Percentiles rank a stretch among this genome's conserved stretches.
Evolutionary conservation across 2,329 filamentous ascomycete genomes (phyloP).

Genomic region (Hypoxylon sp.): DNA sequence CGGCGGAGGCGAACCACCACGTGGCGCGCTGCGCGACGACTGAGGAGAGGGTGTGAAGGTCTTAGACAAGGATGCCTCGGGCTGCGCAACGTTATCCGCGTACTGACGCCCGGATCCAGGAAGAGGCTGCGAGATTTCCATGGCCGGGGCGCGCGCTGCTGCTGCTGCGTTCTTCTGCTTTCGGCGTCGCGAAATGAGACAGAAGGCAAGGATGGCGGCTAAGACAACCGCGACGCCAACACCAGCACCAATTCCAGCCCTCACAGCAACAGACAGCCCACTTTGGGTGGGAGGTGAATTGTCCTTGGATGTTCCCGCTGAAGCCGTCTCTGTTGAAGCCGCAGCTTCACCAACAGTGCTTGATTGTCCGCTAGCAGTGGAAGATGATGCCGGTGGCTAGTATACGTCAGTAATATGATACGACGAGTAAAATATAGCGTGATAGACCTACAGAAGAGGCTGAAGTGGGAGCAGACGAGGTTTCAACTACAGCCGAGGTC

Average conservation of each 20-base stretch:
- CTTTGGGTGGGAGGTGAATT: slow-evolving; percentile 18
- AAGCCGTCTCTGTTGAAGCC: slow-evolving; percentile 32
- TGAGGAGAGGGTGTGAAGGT: slow-evolving; percentile 38
- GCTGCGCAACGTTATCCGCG: slow-evolving; percentile 45
- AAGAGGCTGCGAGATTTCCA: slow-evolving; percentile 67
- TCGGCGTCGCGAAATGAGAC: slow-evolving; percentile 58
- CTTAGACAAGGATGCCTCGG: slow-evolving; percentile 48
- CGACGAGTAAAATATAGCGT: not conserved
- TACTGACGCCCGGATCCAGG: slow-evolving; percentile 61
- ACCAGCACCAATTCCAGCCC: slow-evolving; percentile 66
- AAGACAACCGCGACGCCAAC: slow-evolving; percentile 61
- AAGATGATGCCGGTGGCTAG: slow-evolving; percentile 31
- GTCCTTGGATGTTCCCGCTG: slow-evolving; percentile 26
- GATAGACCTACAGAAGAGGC: slow-evolving; percentile 27
- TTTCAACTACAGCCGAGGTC: slow-evolving; percentile 13
- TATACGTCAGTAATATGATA: slow-evolving; percentile 20
- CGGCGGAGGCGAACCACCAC: slow-evolving; percentile 41
- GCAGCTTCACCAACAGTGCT: slow-evolving; percentile 28
- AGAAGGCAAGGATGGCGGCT: slow-evolving; percentile 58
- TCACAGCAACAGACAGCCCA: slow-evolving; percentile 61
- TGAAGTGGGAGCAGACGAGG: slow-evolving; percentile 16
- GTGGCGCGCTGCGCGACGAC: not conserved
- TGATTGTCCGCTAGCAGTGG: slow-evolving; percentile 22
- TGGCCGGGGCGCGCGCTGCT: slow-evolving; percentile 51
- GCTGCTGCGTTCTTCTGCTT: slow-evolving; percentile 47